These are phyloP conservation scores for Candida xyloterini DNA, from an alignment of 805 yeast species.

Conservation along the genomic window DNA sequence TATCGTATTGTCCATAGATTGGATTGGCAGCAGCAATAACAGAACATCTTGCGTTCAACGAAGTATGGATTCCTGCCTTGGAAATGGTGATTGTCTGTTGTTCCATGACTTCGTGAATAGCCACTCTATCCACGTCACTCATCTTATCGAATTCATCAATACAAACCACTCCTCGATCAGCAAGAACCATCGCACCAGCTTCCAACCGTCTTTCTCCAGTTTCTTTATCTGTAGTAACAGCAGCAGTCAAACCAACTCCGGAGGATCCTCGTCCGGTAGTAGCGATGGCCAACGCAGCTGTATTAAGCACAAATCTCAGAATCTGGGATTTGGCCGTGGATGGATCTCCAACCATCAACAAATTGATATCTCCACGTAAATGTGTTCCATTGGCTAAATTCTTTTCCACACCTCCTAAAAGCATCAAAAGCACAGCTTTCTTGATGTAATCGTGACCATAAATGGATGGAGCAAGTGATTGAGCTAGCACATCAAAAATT, in stretches of 20 bases:
- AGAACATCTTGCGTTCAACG: conserved; percentile 93
- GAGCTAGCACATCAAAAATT: conserved; percentile 75
- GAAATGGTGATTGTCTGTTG: conserved; percentile 98
- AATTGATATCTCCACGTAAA: conserved; percentile 95
- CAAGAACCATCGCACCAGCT: conserved; percentile 99
- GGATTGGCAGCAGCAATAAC: conserved; percentile 99
- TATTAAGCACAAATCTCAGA: conserved; percentile 87
- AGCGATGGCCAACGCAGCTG: conserved; percentile 94
- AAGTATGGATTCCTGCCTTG: conserved; percentile 96
- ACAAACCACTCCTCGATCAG: conserved; percentile 96
- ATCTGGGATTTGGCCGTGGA: conserved; percentile 97
- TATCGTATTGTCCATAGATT: conserved; percentile 93
- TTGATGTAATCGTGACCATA: conserved; percentile 91
- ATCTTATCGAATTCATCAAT: conserved; percentile 98
- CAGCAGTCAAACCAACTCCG: conserved; percentile 99
- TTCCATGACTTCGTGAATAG: conserved; percentile 99
- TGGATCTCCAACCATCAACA: conserved; percentile 97
- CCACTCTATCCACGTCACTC: conserved; percentile 95
- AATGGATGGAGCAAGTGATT: conserved; percentile 92
- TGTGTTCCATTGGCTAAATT: conserved; percentile 94
- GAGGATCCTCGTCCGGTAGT: conserved; percentile 99
- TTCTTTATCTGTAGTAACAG: conserved; percentile 93
- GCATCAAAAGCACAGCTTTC: conserved; percentile 84
- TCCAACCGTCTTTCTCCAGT: conserved; percentile 95
- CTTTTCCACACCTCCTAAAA: conserved; percentile 92